Conservation (phyloP, 1,284 basidiomycete species). For the Erythrobasidium hasegawianum region DNA sequence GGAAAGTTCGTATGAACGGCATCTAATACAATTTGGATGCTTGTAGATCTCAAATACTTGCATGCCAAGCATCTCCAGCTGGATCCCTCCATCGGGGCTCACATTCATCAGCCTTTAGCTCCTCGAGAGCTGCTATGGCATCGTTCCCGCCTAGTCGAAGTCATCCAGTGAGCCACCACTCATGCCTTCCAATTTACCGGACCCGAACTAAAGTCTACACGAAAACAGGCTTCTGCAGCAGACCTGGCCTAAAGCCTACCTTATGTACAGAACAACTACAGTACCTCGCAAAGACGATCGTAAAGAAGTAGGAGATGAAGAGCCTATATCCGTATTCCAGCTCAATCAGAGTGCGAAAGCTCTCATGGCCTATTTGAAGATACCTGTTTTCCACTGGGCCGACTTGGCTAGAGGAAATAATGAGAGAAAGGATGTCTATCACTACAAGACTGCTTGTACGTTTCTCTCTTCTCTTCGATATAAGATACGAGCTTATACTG, state of each 20-base stretch:
- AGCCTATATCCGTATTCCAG: constrained; percentile 24
- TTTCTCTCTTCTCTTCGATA: not conserved
- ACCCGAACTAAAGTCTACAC: too few relatives aligned
- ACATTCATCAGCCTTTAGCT: not conserved
- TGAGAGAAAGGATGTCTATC: constrained; percentile 14
- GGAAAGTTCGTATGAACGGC: too few relatives aligned
- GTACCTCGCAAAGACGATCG: constrained; percentile 6
- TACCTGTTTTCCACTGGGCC: constrained; percentile 30
- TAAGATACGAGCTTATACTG: not conserved
- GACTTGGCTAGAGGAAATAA: constrained; percentile 24
- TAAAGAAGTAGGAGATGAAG: constrained; percentile 7
- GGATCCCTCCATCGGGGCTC: not conserved
- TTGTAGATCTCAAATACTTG: constrained; percentile 31
- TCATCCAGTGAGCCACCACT: constrained; percentile 24
- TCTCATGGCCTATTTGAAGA: constrained; percentile 11
- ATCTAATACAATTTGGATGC: too few relatives aligned
- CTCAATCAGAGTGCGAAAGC: constrained; percentile 25
- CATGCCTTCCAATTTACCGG: too few relatives aligned
- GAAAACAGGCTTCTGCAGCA: constrained; percentile 3
- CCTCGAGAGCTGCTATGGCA: constrained; percentile 23
- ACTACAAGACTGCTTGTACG: constrained; percentile 28
- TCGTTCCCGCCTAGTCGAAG: constrained; percentile 21
- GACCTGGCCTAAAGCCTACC: constrained; percentile 4
- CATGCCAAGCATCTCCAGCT: not conserved
- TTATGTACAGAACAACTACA: constrained; percentile 29